Conservation (phyloP, 495 filamentous ascomycete species). For the Lindgomyces ingoldianus region DNA sequence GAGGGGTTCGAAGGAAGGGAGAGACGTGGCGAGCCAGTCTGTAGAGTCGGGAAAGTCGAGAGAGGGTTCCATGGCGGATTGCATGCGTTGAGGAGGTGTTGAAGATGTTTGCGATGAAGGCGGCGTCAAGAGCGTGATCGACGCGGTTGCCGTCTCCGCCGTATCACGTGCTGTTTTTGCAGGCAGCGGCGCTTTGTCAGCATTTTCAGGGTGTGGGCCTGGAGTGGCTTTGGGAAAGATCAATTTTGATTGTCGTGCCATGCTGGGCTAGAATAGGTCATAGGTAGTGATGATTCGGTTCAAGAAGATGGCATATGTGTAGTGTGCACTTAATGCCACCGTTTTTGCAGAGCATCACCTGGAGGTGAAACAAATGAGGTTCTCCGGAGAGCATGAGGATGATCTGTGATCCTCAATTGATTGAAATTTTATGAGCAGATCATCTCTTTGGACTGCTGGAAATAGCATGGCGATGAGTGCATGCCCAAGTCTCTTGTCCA, state of each 20-base stretch:
- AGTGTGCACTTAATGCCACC: too few relatives aligned
- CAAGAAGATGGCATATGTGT: too few relatives aligned
- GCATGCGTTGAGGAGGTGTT: neutral
- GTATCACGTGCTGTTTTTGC: conserved; percentile 14
- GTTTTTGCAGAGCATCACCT: too few relatives aligned
- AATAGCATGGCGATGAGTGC: too few relatives aligned
- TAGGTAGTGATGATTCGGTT: too few relatives aligned
- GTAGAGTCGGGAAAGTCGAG: conserved; percentile 80
- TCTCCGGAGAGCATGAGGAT: too few relatives aligned
- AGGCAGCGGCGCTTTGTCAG: conserved; percentile 10
- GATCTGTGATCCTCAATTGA: too few relatives aligned
- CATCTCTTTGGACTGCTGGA: too few relatives aligned
- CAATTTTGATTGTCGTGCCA: conserved; percentile 4
- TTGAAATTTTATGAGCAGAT: too few relatives aligned
- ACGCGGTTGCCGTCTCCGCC: conserved; percentile 2
- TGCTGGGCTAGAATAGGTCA: neutral
- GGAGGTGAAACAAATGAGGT: too few relatives aligned
- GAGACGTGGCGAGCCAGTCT: conserved; percentile 84
- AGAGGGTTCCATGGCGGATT: conserved; percentile 17
- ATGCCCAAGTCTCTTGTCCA: too few relatives aligned
- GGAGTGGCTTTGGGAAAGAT: neutral
- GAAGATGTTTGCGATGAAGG: conserved; percentile 1
- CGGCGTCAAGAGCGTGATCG: conserved; percentile 7
- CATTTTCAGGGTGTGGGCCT: neutral
- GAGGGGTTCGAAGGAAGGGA: conserved; percentile 70